These are phyloP conservation scores for Prunus campanulata DNA, from an alignment of 306 rosid species.

Conservation along the genomic window DNA sequence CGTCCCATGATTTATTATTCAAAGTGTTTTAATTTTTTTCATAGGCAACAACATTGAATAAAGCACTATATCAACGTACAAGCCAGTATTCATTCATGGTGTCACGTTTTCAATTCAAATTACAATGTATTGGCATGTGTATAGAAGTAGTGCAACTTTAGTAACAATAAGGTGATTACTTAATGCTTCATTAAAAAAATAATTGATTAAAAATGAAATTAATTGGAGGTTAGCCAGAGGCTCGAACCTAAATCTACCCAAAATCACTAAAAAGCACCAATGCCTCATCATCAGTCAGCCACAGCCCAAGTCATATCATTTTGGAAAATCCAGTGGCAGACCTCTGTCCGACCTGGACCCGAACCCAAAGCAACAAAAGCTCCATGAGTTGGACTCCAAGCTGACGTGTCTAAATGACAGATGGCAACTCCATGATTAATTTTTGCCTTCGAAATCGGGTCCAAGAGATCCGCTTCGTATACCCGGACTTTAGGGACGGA, in stretches of 20 bases:
- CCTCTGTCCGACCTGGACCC: slow-evolving; percentile 84
- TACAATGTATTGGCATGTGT: no score
- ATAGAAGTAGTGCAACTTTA: no score
- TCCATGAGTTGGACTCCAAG: slow-evolving; percentile 87
- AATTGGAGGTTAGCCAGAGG: neutral
- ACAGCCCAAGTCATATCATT: slow-evolving; percentile 86
- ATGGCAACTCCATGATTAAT: slow-evolving; percentile 80
- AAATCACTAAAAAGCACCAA: neutral
- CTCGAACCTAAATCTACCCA: slow-evolving; percentile 15
- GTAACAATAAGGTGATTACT: no score
- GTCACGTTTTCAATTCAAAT: no score
- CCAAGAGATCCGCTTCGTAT: slow-evolving; percentile 75
- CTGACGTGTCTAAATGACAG: slow-evolving; percentile 82
- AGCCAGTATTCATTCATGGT: no score
- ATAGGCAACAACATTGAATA: no score
- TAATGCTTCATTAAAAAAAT: no score
- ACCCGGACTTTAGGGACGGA: slow-evolving; percentile 93
- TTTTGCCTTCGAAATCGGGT: slow-evolving; percentile 52
- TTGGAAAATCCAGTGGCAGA: slow-evolving; percentile 94
- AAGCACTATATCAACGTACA: no score
- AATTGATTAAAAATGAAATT: no score
- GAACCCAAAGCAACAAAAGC: slow-evolving; percentile 77
- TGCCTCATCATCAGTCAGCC: slow-evolving; percentile 41
- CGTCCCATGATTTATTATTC: no score
- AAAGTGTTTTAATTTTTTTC: no score